A percentile compares a stretch with the other conserved stretches of the same genome.
phyloP scores from a whole-genome alignment of 2,329 filamentous ascomycete species.

The Cladophialophora bantiana region DNA sequence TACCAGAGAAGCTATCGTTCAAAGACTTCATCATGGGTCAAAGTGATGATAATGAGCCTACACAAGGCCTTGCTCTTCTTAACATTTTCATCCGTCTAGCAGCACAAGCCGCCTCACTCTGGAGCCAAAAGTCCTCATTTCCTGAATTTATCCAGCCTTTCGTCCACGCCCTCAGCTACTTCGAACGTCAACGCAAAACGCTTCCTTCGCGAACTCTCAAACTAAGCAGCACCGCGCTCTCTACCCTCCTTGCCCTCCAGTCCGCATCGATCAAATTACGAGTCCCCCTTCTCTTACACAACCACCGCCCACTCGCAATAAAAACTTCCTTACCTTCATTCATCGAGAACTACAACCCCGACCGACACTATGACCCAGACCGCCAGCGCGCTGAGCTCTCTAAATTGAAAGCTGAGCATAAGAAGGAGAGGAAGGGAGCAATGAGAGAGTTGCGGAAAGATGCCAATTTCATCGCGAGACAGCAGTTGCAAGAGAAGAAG shows the following conservation, averaged over 20 bases:
- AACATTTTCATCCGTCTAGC: constrained; percentile 66
- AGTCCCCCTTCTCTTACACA: constrained; percentile 83
- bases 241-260: constrained; percentile 55
- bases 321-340: constrained; percentile 91
- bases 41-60: not conserved
- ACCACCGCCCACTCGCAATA: constrained; percentile 87
- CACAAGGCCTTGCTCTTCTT: constrained; percentile 28
- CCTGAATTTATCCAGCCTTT: constrained; percentile 77
- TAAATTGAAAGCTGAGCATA: constrained; percentile 88
- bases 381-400: constrained; percentile 83
- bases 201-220: constrained; percentile 61
- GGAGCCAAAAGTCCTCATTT: constrained; percentile 76
- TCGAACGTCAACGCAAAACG: constrained; percentile 58
- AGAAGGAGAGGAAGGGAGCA: constrained; percentile 92
- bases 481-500: constrained; percentile 91
- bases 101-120: constrained; percentile 72
- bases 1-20: constrained; percentile 64
- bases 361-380: constrained; percentile 97
- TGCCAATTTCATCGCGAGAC: constrained; percentile 87
- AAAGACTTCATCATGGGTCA: constrained; percentile 36
- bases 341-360: constrained; percentile 91
- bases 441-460: constrained; percentile 95
- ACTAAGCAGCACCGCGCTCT: constrained; percentile 44
- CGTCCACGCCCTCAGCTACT: constrained; percentile 64
- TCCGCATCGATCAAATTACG: constrained; percentile 68